phyloP scores from a whole-genome alignment of 73 alveolate species.

The Tetrahymena thermophila region DNA sequence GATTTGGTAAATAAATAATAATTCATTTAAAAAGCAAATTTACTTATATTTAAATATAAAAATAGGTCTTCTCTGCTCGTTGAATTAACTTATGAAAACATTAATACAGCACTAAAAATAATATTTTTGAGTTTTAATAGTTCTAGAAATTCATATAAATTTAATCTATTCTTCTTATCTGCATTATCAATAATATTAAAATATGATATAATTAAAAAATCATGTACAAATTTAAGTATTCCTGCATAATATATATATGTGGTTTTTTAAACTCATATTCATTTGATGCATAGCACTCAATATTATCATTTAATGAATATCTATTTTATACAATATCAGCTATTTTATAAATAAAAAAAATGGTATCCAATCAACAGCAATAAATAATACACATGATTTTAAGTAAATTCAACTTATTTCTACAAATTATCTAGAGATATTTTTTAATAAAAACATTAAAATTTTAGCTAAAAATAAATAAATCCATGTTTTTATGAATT shows the following conservation, averaged over 20 bases:
- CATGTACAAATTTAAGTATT: neutral
- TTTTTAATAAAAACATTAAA: too few species aligned
- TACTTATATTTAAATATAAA: neutral
- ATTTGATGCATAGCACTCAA: neutral
- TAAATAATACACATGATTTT: too few species aligned
- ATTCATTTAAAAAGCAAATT: neutral
- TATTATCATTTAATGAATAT: neutral
- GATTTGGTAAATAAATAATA: slow-evolving; percentile 73
- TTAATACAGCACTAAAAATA: neutral
- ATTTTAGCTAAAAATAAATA: too few species aligned
- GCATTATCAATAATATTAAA: neutral
- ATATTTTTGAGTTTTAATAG: neutral
- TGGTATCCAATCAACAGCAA: neutral
- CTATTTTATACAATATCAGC: neutral
- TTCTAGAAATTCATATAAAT: neutral
- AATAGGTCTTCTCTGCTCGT: neutral
- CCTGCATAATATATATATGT: neutral
- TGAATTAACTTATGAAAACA: neutral
- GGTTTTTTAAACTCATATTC: neutral
- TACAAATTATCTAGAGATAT: too few species aligned
- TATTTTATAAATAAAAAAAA: too few species aligned
- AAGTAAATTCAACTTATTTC: too few species aligned
- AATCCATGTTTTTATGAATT: too few species aligned
- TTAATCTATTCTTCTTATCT: neutral
- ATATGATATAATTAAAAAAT: neutral